A percentile compares a stretch with the other conserved stretches of the same genome.
Conservation (phyloP, 352 stramenopile genomes). For the Saprolegnia parasitica region DNA sequence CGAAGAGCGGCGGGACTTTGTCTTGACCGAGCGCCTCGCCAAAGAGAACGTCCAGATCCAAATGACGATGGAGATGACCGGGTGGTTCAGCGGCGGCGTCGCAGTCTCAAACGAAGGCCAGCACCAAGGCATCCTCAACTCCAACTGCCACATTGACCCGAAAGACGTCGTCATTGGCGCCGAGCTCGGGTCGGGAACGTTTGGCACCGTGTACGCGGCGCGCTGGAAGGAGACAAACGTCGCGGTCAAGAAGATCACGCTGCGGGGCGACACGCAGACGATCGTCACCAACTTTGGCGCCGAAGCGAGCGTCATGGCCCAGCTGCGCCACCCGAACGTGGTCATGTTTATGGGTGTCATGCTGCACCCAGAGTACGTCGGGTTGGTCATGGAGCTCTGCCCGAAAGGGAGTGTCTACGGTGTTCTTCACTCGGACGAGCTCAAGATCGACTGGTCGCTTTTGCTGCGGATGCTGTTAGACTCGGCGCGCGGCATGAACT, state of each 20-base stretch:
- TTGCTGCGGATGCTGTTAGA: slow-evolving; percentile 85
- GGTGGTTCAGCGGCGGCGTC: slow-evolving; percentile 78
- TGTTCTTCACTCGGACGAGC: slow-evolving; percentile 67
- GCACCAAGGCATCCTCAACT: slow-evolving; percentile 55
- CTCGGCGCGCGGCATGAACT: slow-evolving; percentile 85
- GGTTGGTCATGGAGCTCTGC: slow-evolving; percentile 86
- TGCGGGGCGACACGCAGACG: slow-evolving; percentile 69
- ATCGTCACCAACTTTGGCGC: slow-evolving; percentile 81
- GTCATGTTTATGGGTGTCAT: slow-evolving; percentile 90
- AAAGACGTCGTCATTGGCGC: slow-evolving; percentile 78
- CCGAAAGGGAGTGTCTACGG: slow-evolving; percentile 81
- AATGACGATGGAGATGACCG: slow-evolving; percentile 87
- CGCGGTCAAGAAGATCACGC: slow-evolving; percentile 80
- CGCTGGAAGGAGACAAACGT: slow-evolving; percentile 79
- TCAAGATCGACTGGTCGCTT: slow-evolving; percentile 83
- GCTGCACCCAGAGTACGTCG: slow-evolving; percentile 81
- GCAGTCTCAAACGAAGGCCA: slow-evolving; percentile 41
- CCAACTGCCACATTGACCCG: slow-evolving; percentile 78
- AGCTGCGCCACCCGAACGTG: slow-evolving; percentile 77
- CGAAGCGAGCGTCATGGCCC: slow-evolving; percentile 76
- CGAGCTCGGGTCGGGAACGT: slow-evolving; percentile 70
- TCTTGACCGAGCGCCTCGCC: slow-evolving; percentile 70
- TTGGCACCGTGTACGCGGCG: slow-evolving; percentile 68
- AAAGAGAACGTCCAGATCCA: slow-evolving; percentile 85
- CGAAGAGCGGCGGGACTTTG: slow-evolving; percentile 80